Conservation (phyloP, 108 stramenopile species). For the Pelagomonas calceolata region DNA sequence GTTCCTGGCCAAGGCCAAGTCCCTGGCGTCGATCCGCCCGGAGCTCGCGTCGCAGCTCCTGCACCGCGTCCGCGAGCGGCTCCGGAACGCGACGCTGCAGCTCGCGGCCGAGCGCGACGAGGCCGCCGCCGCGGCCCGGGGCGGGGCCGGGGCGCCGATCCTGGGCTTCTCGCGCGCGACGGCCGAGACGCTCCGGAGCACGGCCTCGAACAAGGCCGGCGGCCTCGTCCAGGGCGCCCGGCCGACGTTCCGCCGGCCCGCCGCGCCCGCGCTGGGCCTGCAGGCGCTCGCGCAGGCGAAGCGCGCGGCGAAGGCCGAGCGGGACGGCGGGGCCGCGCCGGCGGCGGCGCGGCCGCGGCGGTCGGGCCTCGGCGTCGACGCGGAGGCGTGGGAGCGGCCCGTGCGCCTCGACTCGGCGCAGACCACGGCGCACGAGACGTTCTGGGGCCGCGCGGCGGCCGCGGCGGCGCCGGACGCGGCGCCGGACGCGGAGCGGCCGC, state of each 20-base stretch:
- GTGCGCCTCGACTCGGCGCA: background rate
- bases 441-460: background rate
- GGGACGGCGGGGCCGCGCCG: background rate
- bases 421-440: background rate
- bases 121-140: background rate
- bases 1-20: background rate
- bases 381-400: background rate
- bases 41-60: background rate
- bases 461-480: too few species aligned
- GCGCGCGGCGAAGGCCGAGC: background rate
- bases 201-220: background rate
- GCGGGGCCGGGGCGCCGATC: too few species aligned
- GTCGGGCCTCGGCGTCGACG: background rate
- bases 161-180: too few species aligned
- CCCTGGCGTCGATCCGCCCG: slow-evolving; percentile 2
- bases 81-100: background rate
- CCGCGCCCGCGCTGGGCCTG: background rate
- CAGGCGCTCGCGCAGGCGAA: background rate
- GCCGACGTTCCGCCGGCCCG: background rate
- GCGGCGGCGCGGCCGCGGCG: background rate
- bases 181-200: background rate
- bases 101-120: background rate
- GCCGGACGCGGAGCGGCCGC: too few species aligned
- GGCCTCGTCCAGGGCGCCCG: background rate
- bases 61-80: slow-evolving; percentile 4